phyloP scores from a whole-genome alignment of 768 basidiomycete species.

The Amyloporia xantha region DNA sequence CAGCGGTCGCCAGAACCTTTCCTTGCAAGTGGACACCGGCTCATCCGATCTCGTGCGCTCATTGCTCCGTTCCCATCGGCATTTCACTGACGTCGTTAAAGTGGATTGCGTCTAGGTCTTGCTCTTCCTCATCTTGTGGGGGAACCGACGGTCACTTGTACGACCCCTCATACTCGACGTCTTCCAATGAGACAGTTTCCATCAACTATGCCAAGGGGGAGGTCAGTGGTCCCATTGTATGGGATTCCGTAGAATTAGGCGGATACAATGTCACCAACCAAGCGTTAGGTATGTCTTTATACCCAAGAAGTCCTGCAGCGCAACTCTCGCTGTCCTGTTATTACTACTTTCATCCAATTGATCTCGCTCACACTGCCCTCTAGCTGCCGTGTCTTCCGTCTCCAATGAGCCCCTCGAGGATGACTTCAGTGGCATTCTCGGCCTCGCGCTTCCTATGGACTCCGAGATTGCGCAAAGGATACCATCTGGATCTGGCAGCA shows the following conservation, averaged over 20 bases:
- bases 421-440: slow-evolving; percentile 61
- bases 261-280: slow-evolving; percentile 59
- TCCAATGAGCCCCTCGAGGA: slow-evolving; percentile 48
- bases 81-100: slow-evolving; percentile 20
- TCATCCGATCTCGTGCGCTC: slow-evolving; percentile 69
- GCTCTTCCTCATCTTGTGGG: slow-evolving; percentile 47
- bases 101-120: slow-evolving; percentile 73
- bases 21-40: slow-evolving; percentile 73
- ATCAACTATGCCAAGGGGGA: slow-evolving; percentile 57
- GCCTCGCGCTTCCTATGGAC: slow-evolving; percentile 68
- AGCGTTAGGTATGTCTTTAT: slow-evolving; percentile 50
- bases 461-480: slow-evolving; percentile 54
- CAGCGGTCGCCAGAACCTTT: slow-evolving; percentile 37
- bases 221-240: slow-evolving; percentile 58
- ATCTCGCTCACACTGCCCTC: not conserved
- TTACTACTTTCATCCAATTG: too few species aligned
- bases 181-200: slow-evolving; percentile 37
- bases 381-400: slow-evolving; percentile 57
- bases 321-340: not conserved
- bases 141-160: slow-evolving; percentile 44
- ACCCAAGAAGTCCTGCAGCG: too few species aligned
- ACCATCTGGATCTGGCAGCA: slow-evolving; percentile 40
- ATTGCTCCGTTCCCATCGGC: slow-evolving; percentile 1
- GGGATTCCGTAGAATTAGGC: slow-evolving; percentile 60
- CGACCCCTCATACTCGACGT: slow-evolving; percentile 41